These are phyloP conservation scores for Xylaria sp. DNA, from an alignment of 2,329 filamentous ascomycete genomes.

Conservation along the genomic window DNA sequence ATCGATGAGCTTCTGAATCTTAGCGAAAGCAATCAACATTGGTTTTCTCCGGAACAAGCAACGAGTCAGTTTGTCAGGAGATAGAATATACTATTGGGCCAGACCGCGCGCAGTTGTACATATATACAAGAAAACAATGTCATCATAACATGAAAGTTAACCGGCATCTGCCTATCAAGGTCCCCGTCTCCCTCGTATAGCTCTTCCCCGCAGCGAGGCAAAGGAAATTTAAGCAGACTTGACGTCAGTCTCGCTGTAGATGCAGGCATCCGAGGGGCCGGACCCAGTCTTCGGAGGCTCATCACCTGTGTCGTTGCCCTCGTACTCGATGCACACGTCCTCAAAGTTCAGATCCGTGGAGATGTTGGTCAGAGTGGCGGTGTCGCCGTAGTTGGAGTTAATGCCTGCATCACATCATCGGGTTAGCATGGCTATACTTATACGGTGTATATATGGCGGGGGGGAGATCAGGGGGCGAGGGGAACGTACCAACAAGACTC, in stretches of 20 bases:
- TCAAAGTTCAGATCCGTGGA: slow-evolving; percentile 12
- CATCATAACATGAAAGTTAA: not conserved
- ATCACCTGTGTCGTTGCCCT: slow-evolving; percentile 22
- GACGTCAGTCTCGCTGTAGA: slow-evolving; percentile 13
- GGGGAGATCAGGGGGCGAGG: not conserved
- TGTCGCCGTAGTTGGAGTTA: slow-evolving; percentile 45
- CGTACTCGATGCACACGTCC: slow-evolving; percentile 24
- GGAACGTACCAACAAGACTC: slow-evolving; percentile 15
- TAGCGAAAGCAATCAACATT: too few relatives aligned
- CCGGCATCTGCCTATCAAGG: not conserved
- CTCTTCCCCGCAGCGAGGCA: not conserved
- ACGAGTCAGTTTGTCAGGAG: too few relatives aligned
- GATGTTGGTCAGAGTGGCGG: slow-evolving; percentile 29
- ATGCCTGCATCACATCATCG: slow-evolving; percentile 30
- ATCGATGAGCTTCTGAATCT: too few relatives aligned
- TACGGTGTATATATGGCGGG: not conserved
- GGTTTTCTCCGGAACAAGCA: too few relatives aligned
- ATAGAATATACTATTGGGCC: not conserved
- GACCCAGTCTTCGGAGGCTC: slow-evolving; percentile 23
- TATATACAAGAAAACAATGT: not conserved
- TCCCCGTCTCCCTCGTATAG: not conserved
- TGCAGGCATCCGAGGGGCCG: slow-evolving; percentile 17
- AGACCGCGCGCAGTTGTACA: not conserved
- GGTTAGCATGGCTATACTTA: not conserved
- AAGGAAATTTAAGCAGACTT: not conserved